phyloP scores from a whole-genome alignment of 345 rosid genomes.

The Salix dunnii region DNA sequence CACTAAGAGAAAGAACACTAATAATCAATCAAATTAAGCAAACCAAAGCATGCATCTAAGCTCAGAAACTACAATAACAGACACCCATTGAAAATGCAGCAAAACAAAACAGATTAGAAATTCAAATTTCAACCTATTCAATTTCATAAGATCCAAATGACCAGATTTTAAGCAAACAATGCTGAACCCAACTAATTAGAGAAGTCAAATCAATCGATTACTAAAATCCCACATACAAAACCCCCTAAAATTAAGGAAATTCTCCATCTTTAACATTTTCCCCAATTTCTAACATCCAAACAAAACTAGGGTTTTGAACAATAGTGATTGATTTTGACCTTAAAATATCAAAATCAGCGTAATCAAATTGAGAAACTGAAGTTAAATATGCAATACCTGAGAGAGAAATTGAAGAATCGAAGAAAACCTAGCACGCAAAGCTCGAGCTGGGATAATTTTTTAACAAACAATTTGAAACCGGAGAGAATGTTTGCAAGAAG shows the following conservation, averaged over 20 bases:
- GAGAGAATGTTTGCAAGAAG: conserved; percentile 25
- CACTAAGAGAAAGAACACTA: background rate
- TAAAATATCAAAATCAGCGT: conserved; percentile 5
- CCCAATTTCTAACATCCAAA: conserved; percentile 24
- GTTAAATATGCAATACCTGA: conserved; percentile 23
- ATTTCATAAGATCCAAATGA: conserved; percentile 5
- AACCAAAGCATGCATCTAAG: conserved; percentile 10
- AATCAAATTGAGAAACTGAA: conserved; percentile 4
- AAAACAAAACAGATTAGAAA: conserved; percentile 2
- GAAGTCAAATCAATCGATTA: conserved; percentile 8
- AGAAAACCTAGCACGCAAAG: conserved; percentile 8
- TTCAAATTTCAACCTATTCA: background rate
- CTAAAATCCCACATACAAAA: conserved; percentile 5
- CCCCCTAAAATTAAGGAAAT: background rate
- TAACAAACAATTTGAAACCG: conserved; percentile 31
- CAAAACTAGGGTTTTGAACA: conserved; percentile 43
- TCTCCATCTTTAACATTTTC: background rate
- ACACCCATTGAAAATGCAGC: conserved; percentile 7
- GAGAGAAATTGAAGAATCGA: background rate
- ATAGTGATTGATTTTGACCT: conserved; percentile 11
- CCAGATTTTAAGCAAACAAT: conserved; percentile 3
- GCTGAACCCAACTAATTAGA: conserved; percentile 12
- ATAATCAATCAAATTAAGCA: conserved; percentile 8
- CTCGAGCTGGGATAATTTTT: background rate
- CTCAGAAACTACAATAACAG: background rate